These are phyloP conservation scores for Aspergillus piperis DNA, from an alignment of 2,329 filamentous ascomycete species.

Conservation along the genomic window DNA sequence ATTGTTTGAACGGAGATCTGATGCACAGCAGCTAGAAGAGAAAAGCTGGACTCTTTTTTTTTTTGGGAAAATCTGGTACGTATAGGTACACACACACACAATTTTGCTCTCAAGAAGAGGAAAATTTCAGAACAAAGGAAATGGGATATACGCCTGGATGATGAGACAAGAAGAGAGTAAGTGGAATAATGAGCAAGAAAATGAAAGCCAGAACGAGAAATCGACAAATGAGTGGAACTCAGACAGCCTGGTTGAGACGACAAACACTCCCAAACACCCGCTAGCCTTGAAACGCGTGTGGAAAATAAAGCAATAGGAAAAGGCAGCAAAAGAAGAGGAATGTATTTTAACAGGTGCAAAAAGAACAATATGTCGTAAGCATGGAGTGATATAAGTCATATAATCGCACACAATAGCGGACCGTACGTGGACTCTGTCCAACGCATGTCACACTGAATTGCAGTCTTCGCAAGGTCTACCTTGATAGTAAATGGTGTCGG, in stretches of 20 bases:
- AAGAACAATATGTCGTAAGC: conserved; percentile 21
- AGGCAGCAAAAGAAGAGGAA: conserved; percentile 13
- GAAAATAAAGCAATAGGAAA: conserved; percentile 3
- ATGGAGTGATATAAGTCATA: conserved; percentile 19
- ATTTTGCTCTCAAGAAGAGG: conserved; percentile 4
- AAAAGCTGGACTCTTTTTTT: not conserved
- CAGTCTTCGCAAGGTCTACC: not conserved
- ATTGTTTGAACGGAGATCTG: too few species aligned
- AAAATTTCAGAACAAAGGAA: conserved; percentile 1
- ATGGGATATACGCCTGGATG: not conserved
- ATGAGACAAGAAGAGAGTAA: not conserved
- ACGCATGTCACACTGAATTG: conserved; percentile 15
- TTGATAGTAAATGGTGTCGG: conserved; percentile 10
- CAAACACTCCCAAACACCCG: conserved; percentile 24
- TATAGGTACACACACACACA: not conserved
- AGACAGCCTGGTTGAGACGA: conserved; percentile 20
- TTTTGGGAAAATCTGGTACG: not conserved
- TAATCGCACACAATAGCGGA: conserved; percentile 13
- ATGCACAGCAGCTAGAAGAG: conserved; percentile 1
- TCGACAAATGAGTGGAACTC: conserved; percentile 11
- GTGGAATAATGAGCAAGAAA: not conserved
- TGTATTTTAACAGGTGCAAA: conserved; percentile 30
- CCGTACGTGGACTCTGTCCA: not conserved
- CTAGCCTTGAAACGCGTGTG: conserved; percentile 17
- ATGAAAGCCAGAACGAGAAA: not conserved